These are phyloP conservation scores for Aspergillus sclerotiicarbonarius DNA, from an alignment of 495 filamentous ascomycete genomes.

Conservation along the genomic window DNA sequence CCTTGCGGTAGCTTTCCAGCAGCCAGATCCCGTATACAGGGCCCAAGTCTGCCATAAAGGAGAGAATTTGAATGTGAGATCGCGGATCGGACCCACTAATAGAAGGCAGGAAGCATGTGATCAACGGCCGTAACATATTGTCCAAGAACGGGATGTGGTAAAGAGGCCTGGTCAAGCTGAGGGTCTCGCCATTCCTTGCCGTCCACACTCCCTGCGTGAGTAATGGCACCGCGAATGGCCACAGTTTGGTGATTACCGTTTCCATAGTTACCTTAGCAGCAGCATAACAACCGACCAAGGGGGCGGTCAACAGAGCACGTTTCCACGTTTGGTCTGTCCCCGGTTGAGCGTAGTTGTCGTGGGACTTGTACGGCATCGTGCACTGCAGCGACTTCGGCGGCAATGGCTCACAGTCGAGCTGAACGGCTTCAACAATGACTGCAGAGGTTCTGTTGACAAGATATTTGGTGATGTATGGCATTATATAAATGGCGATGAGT, in stretches of 20 bases:
- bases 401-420: conserved; percentile 6
- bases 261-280: conserved; percentile 5
- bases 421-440: not conserved
- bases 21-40: conserved; percentile 21
- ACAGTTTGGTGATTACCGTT: not conserved
- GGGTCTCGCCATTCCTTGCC: conserved; percentile 10
- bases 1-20: conserved; percentile 21
- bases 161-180: not conserved
- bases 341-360: not conserved
- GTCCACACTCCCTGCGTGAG: conserved; percentile 3
- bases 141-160: conserved; percentile 9
- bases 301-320: conserved; percentile 7
- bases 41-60: conserved; percentile 18
- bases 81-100: conserved; percentile 13
- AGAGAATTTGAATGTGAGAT: conserved; percentile 17
- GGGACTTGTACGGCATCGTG: conserved; percentile 6
- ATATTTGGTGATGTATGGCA: not conserved
- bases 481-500: conserved; percentile 1
- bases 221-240: not conserved
- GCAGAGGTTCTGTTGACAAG: not conserved
- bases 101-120: conserved; percentile 18
- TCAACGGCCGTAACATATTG: conserved; percentile 8
- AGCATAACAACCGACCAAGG: conserved; percentile 4
- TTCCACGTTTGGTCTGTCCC: conserved; percentile 1
- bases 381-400: not conserved